Percentiles rank a stretch among this genome's conserved stretches.
Conservation (phyloP, 1,284 basidiomycete genomes). For the Cystobasidium sp. region DNA sequence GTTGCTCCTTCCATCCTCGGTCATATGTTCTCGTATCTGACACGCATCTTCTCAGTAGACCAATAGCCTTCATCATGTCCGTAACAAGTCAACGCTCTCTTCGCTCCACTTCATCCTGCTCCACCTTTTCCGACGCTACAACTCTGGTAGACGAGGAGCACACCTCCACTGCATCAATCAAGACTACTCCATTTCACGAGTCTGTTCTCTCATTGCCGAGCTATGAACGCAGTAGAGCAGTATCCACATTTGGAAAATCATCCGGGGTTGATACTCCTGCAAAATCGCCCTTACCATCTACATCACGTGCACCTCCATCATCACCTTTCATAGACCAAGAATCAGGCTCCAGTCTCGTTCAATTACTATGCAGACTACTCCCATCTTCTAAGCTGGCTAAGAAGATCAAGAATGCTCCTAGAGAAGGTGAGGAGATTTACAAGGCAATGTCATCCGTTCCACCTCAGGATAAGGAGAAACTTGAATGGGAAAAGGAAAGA, state of each 20-base stretch:
- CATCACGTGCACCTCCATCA: not conserved
- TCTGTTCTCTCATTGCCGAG: too few relatives aligned
- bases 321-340: not conserved
- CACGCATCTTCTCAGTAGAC: too few relatives aligned
- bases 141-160: slow-evolving; percentile 12
- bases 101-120: slow-evolving; percentile 3
- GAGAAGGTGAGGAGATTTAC: not conserved
- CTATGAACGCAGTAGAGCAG: too few relatives aligned
- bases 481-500: not conserved
- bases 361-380: slow-evolving; percentile 14
- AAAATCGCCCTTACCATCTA: not conserved
- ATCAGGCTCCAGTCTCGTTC: not conserved
- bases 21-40: too few relatives aligned
- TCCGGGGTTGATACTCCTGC: not conserved
- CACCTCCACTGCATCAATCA: too few relatives aligned
- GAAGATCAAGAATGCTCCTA: slow-evolving; percentile 7
- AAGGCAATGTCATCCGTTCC: not conserved
- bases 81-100: not conserved
- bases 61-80: too few relatives aligned
- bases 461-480: not conserved
- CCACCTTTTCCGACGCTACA: slow-evolving; percentile 11
- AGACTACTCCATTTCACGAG: too few relatives aligned
- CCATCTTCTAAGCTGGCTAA: slow-evolving; percentile 10
- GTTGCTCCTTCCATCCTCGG: too few relatives aligned
- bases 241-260: not conserved